Evolutionary conservation across 352 stramenopile species (phyloP).

Genomic region (Phytopythium montanum): DNA sequence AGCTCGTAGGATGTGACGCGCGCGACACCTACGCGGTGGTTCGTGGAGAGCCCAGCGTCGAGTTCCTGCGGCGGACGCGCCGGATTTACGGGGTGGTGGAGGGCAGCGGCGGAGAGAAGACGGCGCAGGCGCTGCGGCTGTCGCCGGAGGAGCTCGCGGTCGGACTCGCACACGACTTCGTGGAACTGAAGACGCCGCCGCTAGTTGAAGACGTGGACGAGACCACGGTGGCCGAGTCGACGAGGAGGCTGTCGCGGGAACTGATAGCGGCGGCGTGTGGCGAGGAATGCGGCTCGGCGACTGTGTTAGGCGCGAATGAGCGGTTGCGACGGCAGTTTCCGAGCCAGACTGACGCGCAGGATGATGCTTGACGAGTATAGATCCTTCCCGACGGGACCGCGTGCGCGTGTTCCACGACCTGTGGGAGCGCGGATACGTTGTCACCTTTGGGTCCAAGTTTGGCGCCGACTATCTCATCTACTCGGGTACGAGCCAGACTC

Average conservation of each 20-base stretch:
- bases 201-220: not conserved
- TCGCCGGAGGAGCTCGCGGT: conserved; percentile 46
- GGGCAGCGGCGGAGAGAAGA: not conserved
- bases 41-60: conserved; percentile 10
- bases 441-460: conserved; percentile 80
- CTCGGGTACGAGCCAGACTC: conserved; percentile 49
- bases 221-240: not conserved
- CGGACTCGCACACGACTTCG: conserved; percentile 28
- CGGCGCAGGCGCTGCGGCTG: conserved; percentile 26
- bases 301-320: conserved; percentile 6
- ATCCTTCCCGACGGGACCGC: conserved; percentile 14
- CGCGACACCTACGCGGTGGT: conserved; percentile 35
- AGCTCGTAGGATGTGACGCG: no score
- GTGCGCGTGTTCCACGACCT: conserved; percentile 61
- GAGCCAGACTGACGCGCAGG: not conserved
- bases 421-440: conserved; percentile 59
- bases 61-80: conserved; percentile 17
- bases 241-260: not conserved
- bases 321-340: not conserved
- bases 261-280: not conserved
- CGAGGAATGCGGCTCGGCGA: not conserved
- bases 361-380: conserved; percentile 7
- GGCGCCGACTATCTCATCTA: conserved; percentile 81
- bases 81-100: conserved; percentile 25
- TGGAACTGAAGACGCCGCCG: conserved; percentile 11